A percentile compares a stretch with the other conserved stretches of the same genome.
Evolutionary conservation across 2,329 filamentous ascomycete genomes (phyloP).

Genomic region (Chaetomium strumarium): DNA sequence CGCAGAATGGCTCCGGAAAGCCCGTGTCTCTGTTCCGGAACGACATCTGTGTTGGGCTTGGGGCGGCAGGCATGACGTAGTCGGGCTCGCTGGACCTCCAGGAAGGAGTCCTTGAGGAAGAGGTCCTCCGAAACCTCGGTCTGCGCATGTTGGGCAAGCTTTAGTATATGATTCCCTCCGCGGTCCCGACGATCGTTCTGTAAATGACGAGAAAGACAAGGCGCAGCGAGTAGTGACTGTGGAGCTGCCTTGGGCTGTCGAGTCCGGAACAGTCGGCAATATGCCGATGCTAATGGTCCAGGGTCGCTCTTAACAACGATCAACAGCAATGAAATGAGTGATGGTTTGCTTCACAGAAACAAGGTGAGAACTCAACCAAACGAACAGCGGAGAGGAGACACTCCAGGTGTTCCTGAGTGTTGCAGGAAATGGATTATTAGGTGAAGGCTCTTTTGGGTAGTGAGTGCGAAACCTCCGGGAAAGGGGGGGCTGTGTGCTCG

Average conservation of each 20-base stretch:
- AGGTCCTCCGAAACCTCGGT: conserved; percentile 16
- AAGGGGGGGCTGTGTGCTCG: not conserved
- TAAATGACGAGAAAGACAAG: not conserved
- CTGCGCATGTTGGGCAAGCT: conserved; percentile 20
- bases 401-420: conserved; percentile 14
- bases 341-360: not conserved
- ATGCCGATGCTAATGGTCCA: not conserved
- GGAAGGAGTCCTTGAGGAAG: not conserved
- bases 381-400: not conserved
- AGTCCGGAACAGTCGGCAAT: conserved; percentile 3
- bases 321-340: conserved; percentile 12
- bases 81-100: conserved; percentile 15
- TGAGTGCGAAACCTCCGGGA: not conserved
- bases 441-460: not conserved
- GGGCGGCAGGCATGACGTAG: conserved; percentile 13
- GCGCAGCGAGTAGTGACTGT: conserved; percentile 1
- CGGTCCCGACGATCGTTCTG: not conserved
- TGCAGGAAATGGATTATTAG: not conserved
- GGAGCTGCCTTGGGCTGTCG: conserved; percentile 4
- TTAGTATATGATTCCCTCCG: conserved; percentile 1
- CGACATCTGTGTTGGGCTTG: conserved; percentile 15
- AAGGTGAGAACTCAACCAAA: not conserved
- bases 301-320: conserved; percentile 1
- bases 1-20: conserved; percentile 47
- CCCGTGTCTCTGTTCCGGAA: conserved; percentile 38